phyloP scores from a whole-genome alignment of 805 yeast species.

The Saccharomycopsis fibuligera region DNA sequence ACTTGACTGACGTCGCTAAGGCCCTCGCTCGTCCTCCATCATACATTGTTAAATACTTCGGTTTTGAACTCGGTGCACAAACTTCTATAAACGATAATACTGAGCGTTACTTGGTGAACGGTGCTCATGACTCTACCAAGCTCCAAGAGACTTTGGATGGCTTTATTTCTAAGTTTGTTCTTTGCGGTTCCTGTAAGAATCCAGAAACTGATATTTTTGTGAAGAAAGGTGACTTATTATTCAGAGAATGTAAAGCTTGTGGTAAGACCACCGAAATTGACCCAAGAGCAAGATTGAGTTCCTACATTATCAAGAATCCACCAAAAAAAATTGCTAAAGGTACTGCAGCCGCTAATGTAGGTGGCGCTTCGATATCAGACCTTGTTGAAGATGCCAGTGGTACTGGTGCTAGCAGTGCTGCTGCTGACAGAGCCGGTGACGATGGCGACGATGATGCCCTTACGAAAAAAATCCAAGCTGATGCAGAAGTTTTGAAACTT shows the following conservation, averaged over 20 bases:
- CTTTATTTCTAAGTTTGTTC: slow-evolving; percentile 84
- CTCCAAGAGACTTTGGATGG: slow-evolving; percentile 93
- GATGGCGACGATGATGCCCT: slow-evolving; percentile 40
- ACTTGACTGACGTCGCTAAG: slow-evolving; percentile 87
- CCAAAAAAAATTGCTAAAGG: slow-evolving; percentile 54
- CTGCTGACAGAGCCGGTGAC: slow-evolving; percentile 23
- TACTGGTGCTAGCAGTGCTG: slow-evolving; percentile 36
- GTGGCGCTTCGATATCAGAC: slow-evolving; percentile 21
- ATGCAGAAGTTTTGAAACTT: slow-evolving; percentile 26
- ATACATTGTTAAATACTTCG: slow-evolving; percentile 89
- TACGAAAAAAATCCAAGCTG: slow-evolving; percentile 40
- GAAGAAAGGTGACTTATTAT: slow-evolving; percentile 65
- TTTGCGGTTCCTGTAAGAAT: slow-evolving; percentile 92
- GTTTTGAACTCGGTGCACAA: slow-evolving; percentile 96
- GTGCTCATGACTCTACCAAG: slow-evolving; percentile 84
- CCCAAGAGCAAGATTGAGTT: slow-evolving; percentile 37
- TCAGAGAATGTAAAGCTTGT: slow-evolving; percentile 96
- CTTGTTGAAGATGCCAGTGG: slow-evolving; percentile 26
- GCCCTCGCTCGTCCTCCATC: slow-evolving; percentile 91
- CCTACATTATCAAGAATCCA: slow-evolving; percentile 44
- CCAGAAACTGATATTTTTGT: slow-evolving; percentile 93
- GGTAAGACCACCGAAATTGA: slow-evolving; percentile 54
- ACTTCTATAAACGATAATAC: slow-evolving; percentile 72
- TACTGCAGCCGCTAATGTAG: slow-evolving; percentile 42
- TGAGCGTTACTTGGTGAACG: slow-evolving; percentile 89